Percentiles rank a stretch among this genome's conserved stretches.
phyloP scores from a whole-genome alignment of 2,329 filamentous ascomycete species.

The Cercospora canescens region DNA sequence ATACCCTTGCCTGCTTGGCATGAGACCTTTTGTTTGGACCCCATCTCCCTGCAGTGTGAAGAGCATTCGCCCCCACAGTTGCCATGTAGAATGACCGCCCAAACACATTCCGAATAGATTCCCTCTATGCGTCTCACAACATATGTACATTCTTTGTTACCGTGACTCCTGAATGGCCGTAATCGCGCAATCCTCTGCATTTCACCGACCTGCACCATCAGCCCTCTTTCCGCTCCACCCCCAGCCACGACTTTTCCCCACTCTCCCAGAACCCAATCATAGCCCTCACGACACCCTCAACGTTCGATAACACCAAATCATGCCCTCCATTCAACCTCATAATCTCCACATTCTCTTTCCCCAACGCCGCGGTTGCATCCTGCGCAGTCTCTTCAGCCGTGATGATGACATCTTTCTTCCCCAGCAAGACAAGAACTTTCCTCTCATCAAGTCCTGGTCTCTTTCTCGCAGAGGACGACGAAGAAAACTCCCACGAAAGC shows the following conservation, averaged over 20 bases:
- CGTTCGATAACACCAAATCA: constrained; percentile 66
- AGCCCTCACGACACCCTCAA: constrained; percentile 58
- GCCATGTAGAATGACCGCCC: no score
- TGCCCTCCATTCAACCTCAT: constrained; percentile 64
- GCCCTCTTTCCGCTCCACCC: background rate
- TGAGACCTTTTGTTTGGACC: background rate
- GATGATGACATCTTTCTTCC: constrained; percentile 66
- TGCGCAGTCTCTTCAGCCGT: constrained; percentile 63
- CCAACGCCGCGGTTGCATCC: constrained; percentile 61
- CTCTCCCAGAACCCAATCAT: constrained; percentile 46
- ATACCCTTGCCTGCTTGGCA: background rate
- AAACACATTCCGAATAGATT: background rate
- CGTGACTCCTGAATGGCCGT: background rate
- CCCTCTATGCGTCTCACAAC: background rate
- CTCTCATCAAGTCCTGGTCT: constrained; percentile 41
- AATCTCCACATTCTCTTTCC: constrained; percentile 58
- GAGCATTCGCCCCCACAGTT: no score
- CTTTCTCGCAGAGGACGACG: constrained; percentile 18
- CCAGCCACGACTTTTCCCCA: background rate
- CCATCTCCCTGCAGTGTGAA: background rate
- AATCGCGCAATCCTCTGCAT: background rate
- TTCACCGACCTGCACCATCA: background rate
- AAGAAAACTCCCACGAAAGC: background rate
- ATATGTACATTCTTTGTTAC: background rate
- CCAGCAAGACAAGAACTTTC: constrained; percentile 66